Evolutionary conservation across 2,329 filamentous ascomycete species (phyloP).

Genomic region (Paraconiothyrium sp.): DNA sequence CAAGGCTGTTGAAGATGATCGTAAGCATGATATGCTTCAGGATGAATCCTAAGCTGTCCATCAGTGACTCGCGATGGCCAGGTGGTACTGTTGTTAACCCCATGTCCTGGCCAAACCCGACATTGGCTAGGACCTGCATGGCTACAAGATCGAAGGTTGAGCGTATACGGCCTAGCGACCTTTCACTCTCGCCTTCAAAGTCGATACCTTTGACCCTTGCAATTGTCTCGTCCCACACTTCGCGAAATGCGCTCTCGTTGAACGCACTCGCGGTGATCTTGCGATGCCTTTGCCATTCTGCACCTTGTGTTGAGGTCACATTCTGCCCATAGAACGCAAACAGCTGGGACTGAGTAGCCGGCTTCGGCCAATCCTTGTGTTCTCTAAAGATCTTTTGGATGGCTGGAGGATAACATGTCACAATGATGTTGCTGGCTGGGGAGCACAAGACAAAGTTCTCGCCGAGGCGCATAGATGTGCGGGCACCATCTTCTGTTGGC

Average conservation of each 20-base stretch:
- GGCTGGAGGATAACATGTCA: conserved; percentile 26
- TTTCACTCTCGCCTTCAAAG: conserved; percentile 13
- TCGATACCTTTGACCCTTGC: conserved; percentile 15
- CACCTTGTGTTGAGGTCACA: conserved; percentile 28
- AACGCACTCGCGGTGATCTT: conserved; percentile 30
- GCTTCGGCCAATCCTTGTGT: conserved; percentile 24
- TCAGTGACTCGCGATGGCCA: conserved; percentile 27
- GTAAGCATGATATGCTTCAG: conserved; percentile 27
- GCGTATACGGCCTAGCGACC: conserved; percentile 12
- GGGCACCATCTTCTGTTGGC: conserved; percentile 30
- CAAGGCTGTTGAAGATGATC: conserved; percentile 24
- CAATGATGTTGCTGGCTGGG: conserved; percentile 33
- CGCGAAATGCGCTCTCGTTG: conserved; percentile 24
- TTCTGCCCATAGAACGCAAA: conserved; percentile 33
- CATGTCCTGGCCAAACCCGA: conserved; percentile 28
- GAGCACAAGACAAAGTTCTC: conserved; percentile 38
- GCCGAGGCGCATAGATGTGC: conserved; percentile 24
- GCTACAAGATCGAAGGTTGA: conserved; percentile 27
- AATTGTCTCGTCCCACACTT: conserved; percentile 28
- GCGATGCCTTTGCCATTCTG: conserved; percentile 32
- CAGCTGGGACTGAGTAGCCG: conserved; percentile 24
- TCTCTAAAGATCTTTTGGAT: conserved; percentile 22
- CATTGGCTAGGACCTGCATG: conserved; percentile 27
- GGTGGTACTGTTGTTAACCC: conserved; percentile 15
- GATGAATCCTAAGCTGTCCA: conserved; percentile 29